These are phyloP conservation scores for Peltaster fructicola DNA, from an alignment of 2,329 filamentous ascomycete genomes.

Conservation along the genomic window DNA sequence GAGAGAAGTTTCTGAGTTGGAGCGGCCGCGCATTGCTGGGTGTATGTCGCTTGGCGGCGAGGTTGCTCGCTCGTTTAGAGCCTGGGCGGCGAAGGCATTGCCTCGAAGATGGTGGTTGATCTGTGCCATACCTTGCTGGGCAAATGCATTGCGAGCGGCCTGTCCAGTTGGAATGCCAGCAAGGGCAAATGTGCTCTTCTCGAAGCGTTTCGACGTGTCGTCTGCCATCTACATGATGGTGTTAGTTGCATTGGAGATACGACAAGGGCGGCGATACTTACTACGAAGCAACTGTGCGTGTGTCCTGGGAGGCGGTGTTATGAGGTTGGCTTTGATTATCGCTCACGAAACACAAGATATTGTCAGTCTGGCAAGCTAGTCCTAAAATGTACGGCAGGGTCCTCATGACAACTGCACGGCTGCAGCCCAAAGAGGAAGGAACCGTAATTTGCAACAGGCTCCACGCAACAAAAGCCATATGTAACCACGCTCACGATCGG, in stretches of 20 bases:
- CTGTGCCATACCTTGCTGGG: constrained; percentile 8
- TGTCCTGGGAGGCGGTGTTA: not conserved
- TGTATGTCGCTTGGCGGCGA: constrained; percentile 11
- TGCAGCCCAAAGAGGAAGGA: no score
- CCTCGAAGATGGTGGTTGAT: constrained; percentile 12
- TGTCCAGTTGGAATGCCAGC: not conserved
- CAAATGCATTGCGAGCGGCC: constrained; percentile 16
- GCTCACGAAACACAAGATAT: no score
- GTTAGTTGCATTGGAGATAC: not conserved
- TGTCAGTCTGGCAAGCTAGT: no score
- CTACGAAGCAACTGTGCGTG: not conserved
- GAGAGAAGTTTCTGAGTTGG: constrained; percentile 1
- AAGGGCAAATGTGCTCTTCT: not conserved
- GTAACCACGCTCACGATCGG: no score
- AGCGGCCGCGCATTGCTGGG: constrained; percentile 9
- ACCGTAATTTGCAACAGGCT: no score
- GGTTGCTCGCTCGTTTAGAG: constrained; percentile 7
- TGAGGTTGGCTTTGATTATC: not conserved
- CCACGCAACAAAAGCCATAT: no score
- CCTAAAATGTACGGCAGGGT: no score
- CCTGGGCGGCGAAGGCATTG: constrained; percentile 20
- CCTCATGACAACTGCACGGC: no score
- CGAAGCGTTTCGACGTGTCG: constrained; percentile 5
- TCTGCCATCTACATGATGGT: constrained; percentile 1
- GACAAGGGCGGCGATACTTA: constrained; percentile 1